phyloP scores from a whole-genome alignment of 179 eudicot species.

The Heliamphora pulchella region DNA sequence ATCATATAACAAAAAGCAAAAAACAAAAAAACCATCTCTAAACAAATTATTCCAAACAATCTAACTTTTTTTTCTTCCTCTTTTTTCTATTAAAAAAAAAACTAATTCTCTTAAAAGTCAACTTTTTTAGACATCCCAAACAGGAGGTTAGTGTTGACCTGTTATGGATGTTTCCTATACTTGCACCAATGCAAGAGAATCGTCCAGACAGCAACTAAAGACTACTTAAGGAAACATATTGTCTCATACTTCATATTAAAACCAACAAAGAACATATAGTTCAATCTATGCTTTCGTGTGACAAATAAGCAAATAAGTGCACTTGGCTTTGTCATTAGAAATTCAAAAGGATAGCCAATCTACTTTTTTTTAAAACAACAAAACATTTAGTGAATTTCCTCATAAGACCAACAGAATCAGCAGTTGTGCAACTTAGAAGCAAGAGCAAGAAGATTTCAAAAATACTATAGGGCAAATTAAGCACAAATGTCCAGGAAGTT shows the following conservation, averaged over 20 bases:
- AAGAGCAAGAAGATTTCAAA: background rate
- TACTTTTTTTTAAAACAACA: background rate
- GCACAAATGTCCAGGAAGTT: conserved; percentile 3
- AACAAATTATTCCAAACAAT: too few species aligned
- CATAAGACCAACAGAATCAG: background rate
- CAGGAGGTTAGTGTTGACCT: background rate
- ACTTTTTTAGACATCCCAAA: too few species aligned
- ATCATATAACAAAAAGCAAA: too few species aligned
- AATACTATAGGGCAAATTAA: background rate
- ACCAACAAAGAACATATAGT: background rate
- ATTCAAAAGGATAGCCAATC: background rate
- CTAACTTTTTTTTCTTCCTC: too few species aligned
- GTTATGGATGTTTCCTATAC: background rate
- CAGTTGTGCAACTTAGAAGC: background rate
- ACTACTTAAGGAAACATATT: background rate
- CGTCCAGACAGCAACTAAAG: background rate
- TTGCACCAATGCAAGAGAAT: background rate
- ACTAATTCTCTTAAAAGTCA: too few species aligned
- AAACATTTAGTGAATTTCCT: background rate
- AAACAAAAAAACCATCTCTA: too few species aligned
- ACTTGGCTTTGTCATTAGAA: background rate
- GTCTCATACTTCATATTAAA: background rate
- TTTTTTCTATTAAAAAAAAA: too few species aligned
- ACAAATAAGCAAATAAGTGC: too few species aligned
- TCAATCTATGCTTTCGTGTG: background rate